Evolutionary conservation across 2,329 filamentous ascomycete species (phyloP), one percentile per base, ranked within the genome.

Genomic region (Calonectria henricotiae): DNA sequence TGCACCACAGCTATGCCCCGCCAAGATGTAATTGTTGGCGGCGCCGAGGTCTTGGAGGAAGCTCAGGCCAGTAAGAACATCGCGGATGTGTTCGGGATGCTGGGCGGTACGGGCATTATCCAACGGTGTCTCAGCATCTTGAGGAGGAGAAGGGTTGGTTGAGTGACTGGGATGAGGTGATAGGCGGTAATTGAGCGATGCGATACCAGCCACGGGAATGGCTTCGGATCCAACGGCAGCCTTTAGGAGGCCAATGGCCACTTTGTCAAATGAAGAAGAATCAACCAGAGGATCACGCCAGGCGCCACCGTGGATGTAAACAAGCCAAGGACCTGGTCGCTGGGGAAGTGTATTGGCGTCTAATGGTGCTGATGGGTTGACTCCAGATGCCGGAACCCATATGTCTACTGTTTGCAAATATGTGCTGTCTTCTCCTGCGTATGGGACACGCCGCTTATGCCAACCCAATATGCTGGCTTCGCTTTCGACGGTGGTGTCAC

Each of bases 111-210:
- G 62, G 4, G 62, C 62, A 12, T 15, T 30, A 15, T 65, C 62
- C 37, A 55, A 32, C 8, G 47, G 32, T 8, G 23, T 13, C 7
- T 15, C 4, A 0, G 62, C 5, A 15, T 55, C 47, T 5, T 5
- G 32, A 43, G 46, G 17, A 32, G 62, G 62, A 3, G 68, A 30
- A 7, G 62, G 61, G 43, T 76, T 65, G 11, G 77, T 77, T 8
- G 84, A 83, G 27, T 80, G 76, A 46, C 81, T 81, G 1, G 87
- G 85, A 49, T 83, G 74, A 2, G 85, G 82, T 0, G 86, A 88
- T 66, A 90, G 86, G 13, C 87, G 85, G 81, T 90, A 90, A 75
- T 88, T 86, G 54, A 90, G 78, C 11, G 84, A 86, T 9, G 86
- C 74, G 32, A 74, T 62, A 27, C 67, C 67, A 7, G 51, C 60